Conservation (phyloP, 495 filamentous ascomycete genomes). For the Ascodesmis nigricans region DNA sequence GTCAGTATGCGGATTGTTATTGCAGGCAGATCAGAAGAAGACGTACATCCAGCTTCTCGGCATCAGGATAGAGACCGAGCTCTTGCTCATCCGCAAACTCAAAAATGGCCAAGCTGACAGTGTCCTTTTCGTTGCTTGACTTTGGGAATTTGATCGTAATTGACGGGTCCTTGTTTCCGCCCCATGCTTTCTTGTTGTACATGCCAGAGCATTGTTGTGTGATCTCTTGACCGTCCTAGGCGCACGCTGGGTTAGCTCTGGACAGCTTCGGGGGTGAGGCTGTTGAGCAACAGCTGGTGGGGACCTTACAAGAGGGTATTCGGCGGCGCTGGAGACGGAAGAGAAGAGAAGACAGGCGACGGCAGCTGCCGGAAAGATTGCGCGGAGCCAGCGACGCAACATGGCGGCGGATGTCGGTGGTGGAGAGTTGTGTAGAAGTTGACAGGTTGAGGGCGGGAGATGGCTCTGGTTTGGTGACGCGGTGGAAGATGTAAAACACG, state of each 20-base stretch:
- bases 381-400: conserved; percentile 11
- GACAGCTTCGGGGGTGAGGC: background rate
- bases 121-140: conserved; percentile 36
- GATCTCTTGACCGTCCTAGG: conserved; percentile 53
- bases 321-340: conserved; percentile 13
- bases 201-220: conserved; percentile 86
- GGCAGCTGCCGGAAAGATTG: conserved; percentile 10
- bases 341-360: background rate
- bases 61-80: conserved; percentile 36
- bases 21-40: background rate
- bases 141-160: conserved; percentile 64
- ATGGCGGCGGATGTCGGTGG: background rate
- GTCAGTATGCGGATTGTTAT: background rate
- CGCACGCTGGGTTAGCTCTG: no score
- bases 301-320: conserved; percentile 15
- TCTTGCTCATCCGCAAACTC: conserved; percentile 73
- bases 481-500: no score
- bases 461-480: background rate
- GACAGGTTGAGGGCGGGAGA: background rate
- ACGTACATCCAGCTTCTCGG: conserved; percentile 21
- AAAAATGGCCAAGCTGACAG: conserved; percentile 74
- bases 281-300: conserved; percentile 1
- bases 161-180: conserved; percentile 68
- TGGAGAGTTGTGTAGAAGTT: background rate
- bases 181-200: conserved; percentile 83